Evolutionary conservation across 208 protist species (phyloP), one percentile per base, ranked within the genome.

Genomic region (Leishmania arabica): DNA sequence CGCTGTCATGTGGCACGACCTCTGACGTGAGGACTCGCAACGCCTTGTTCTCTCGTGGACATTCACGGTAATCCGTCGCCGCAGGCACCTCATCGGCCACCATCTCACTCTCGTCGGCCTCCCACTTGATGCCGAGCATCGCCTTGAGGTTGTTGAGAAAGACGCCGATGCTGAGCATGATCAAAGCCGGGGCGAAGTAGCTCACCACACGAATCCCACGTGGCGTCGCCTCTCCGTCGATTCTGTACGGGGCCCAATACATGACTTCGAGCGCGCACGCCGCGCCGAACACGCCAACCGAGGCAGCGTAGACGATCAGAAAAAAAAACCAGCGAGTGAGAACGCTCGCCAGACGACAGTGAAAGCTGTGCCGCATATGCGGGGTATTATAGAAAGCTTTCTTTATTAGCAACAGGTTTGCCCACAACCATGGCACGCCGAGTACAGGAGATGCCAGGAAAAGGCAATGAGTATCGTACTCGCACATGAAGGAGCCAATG

Each of bases 401-500:
- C 21, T 60, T 64, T 8, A 87, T 60, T 0, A 71, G 73, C n/a
- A 75, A 7, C 56, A 92, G 80, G 21, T 82, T 77, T 24, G 77
- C 62, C 78, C 81, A 89, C 0, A 91, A 68, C 45, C 82, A 73
- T 24, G 91, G 91, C 40, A 81, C 77, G 27, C 68, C 51, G 69
- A 94, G 84, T 27, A 80, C 82, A 27, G 87, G 91, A 15, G 86
- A 71, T 6, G 86, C 83, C 65, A 88, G 79, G 34, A 89, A 82
- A 17, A 89, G 75, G 62, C 82, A 87, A 75, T 89, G 80, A 6
- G 87, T 91, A 31, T 91, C 80, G 66, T 85, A 92, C 79, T 80
- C 75, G 74, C 84, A 82, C 71, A 80, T 77, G 65, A 94, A 75
- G 17, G 89, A 85, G 58, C 80, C 84, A 56, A 58, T 80, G 17